Evolutionary conservation across 148 eudicot species (phyloP).

Genomic region (Cornus suecica): DNA sequence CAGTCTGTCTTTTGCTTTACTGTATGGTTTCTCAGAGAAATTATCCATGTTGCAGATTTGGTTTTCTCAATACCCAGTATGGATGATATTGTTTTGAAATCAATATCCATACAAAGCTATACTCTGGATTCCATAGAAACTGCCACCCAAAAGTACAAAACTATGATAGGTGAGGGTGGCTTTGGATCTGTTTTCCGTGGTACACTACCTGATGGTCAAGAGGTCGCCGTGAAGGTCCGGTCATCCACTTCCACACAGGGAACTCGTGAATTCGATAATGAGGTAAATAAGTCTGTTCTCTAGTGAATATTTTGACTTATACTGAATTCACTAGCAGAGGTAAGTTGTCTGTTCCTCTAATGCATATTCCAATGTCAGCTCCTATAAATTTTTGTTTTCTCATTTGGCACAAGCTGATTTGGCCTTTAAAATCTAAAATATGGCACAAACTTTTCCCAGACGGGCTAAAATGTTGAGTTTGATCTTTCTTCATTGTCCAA

Average conservation of each 20-base stretch:
- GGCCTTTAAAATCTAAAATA: neutral
- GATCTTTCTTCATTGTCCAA: neutral
- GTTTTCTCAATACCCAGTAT: slow-evolving; percentile 41
- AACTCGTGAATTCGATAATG: slow-evolving; percentile 59
- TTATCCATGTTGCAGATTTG: slow-evolving; percentile 33
- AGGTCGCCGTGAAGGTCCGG: slow-evolving; percentile 63
- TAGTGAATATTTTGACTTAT: too few relatives aligned
- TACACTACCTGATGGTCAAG: slow-evolving; percentile 45
- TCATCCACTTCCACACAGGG: slow-evolving; percentile 63
- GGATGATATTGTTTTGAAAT: slow-evolving; percentile 28
- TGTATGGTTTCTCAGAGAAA: slow-evolving; percentile 3
- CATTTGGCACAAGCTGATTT: neutral
- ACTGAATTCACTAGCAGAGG: too few relatives aligned
- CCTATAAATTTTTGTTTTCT: neutral
- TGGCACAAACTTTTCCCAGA: neutral
- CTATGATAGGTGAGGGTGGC: slow-evolving; percentile 60
- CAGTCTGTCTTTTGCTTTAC: neutral
- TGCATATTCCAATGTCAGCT: neutral
- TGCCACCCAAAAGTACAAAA: slow-evolving; percentile 45
- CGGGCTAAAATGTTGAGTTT: neutral
- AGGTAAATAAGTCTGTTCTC: slow-evolving; percentile 20
- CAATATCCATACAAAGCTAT: slow-evolving; percentile 39
- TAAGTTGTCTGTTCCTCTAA: neutral
- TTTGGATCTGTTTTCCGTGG: slow-evolving; percentile 62
- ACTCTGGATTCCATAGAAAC: slow-evolving; percentile 37